phyloP scores from a whole-genome alignment of 2,329 filamentous ascomycete genomes.

The Gremmenia infestans region DNA sequence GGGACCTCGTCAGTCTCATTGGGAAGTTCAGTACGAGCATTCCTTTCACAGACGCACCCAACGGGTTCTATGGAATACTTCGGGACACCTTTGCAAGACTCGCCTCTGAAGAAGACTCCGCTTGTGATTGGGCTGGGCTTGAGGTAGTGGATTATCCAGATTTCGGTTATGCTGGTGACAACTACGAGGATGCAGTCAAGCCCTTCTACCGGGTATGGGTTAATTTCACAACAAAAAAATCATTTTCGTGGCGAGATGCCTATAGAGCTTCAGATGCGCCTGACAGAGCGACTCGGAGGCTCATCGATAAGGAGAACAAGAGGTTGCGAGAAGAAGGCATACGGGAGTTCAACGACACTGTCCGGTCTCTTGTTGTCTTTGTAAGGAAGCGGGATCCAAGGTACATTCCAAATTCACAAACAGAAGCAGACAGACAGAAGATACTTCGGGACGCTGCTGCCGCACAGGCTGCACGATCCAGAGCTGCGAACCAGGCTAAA shows the following conservation, averaged over 20 bases:
- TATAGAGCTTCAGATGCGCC: constrained; percentile 82
- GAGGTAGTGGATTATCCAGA: constrained; percentile 66
- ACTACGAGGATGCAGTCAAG: constrained; percentile 71
- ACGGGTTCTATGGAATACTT: constrained; percentile 80
- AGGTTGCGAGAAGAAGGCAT: constrained; percentile 75
- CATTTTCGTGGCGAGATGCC: constrained; percentile 83
- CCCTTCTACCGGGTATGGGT: constrained; percentile 79
- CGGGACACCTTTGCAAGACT: constrained; percentile 74
- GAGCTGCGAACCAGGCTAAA: constrained; percentile 76
- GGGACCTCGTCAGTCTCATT: constrained; percentile 74
- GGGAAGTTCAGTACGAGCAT: constrained; percentile 73
- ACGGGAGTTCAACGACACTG: constrained; percentile 87
- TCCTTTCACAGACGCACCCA: constrained; percentile 73
- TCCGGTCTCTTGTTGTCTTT: constrained; percentile 80
- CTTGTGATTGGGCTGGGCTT: constrained; percentile 62
- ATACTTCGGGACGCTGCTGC: constrained; percentile 70
- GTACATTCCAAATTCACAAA: constrained; percentile 71
- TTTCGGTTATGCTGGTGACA: constrained; percentile 73
- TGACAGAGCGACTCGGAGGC: constrained; percentile 72
- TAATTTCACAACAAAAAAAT: constrained; percentile 77
- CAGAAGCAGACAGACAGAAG: constrained; percentile 75
- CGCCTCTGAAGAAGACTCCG: constrained; percentile 72
- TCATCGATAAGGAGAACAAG: constrained; percentile 96
- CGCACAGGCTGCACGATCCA: constrained; percentile 77
- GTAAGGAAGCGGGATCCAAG: constrained; percentile 87